phyloP scores from a whole-genome alignment of 164 flowering plant genomes.

The Santalum album region DNA sequence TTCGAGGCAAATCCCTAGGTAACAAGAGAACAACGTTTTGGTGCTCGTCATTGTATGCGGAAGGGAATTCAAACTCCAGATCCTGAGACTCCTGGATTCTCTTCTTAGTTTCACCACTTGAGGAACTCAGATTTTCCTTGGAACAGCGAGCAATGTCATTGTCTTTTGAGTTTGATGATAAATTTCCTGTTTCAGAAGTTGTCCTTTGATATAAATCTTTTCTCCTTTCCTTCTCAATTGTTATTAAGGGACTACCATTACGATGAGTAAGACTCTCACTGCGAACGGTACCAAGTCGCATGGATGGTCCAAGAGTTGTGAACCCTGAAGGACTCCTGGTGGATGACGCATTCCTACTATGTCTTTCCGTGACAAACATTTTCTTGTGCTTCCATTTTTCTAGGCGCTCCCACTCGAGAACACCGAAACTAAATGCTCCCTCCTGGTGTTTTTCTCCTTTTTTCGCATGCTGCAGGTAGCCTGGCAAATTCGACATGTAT shows the following conservation, averaged over 20 bases:
- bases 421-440: constrained; percentile 73
- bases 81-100: no score
- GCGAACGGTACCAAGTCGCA: constrained; percentile 11
- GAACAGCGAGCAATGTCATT: no score
- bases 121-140: no score
- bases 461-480: constrained; percentile 51
- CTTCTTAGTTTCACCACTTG: no score
- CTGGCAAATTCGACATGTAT: constrained; percentile 80
- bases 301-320: constrained; percentile 15
- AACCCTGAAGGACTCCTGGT: constrained; percentile 10
- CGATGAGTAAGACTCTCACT: constrained; percentile 11
- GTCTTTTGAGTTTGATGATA: constrained; percentile 11
- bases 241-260: constrained; percentile 9
- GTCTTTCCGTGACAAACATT: constrained; percentile 10
- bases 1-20: no score
- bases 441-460: constrained; percentile 38
- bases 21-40: no score
- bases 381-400: constrained; percentile 63
- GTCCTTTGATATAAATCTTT: constrained; percentile 14
- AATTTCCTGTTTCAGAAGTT: constrained; percentile 11
- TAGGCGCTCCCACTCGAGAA: constrained; percentile 72
- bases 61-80: no score
- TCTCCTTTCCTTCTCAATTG: constrained; percentile 8
- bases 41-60: no score
- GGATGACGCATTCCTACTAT: constrained; percentile 12